These are phyloP conservation scores for sunflower (Helianthus annuus) DNA, from an alignment of 129 eudicot genomes.

Conservation along the genomic window DNA sequence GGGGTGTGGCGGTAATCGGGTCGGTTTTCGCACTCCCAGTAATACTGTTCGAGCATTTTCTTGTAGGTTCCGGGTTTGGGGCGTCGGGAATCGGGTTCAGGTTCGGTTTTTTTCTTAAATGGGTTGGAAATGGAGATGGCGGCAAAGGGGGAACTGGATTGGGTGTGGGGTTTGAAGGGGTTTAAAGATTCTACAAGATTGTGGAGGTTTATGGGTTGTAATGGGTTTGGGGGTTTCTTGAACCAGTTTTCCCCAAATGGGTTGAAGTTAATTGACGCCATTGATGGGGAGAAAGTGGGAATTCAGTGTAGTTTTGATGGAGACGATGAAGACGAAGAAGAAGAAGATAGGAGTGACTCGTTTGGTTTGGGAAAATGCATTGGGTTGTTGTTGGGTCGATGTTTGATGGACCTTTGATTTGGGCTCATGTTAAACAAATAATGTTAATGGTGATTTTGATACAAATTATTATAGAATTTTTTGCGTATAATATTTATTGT, in stretches of 20 bases:
- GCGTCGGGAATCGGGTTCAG: slow-evolving; percentile 17
- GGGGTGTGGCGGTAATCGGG: slow-evolving; percentile 83
- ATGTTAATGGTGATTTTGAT: no score
- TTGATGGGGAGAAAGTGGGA: slow-evolving; percentile 17
- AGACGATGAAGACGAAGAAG: slow-evolving; percentile 24
- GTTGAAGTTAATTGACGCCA: slow-evolving; percentile 79
- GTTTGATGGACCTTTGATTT: slow-evolving; percentile 19
- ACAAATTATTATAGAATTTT: no score
- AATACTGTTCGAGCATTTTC: slow-evolving; percentile 68
- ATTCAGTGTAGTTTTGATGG: slow-evolving; percentile 2
- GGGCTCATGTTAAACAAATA: not conserved
- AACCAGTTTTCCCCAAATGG: slow-evolving; percentile 89
- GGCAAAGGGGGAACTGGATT: slow-evolving; percentile 45
- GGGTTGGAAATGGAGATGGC: slow-evolving; percentile 53
- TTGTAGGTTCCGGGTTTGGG: slow-evolving; percentile 60
- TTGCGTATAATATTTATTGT: no score
- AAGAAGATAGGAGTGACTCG: slow-evolving; percentile 18
- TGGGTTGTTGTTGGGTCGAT: slow-evolving; percentile 6
- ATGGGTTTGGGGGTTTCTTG: slow-evolving; percentile 61
- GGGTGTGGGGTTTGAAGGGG: slow-evolving; percentile 62
- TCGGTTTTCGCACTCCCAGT: slow-evolving; percentile 69
- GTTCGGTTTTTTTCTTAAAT: slow-evolving; percentile 34
- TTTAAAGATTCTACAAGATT: slow-evolving; percentile 39
- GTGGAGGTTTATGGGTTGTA: slow-evolving; percentile 51
- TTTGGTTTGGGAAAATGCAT: slow-evolving; percentile 11